A percentile compares a stretch with the other conserved stretches of the same genome.
Conservation (phyloP, 2,329 filamentous ascomycete genomes). For the Cytospora piceae region DNA sequence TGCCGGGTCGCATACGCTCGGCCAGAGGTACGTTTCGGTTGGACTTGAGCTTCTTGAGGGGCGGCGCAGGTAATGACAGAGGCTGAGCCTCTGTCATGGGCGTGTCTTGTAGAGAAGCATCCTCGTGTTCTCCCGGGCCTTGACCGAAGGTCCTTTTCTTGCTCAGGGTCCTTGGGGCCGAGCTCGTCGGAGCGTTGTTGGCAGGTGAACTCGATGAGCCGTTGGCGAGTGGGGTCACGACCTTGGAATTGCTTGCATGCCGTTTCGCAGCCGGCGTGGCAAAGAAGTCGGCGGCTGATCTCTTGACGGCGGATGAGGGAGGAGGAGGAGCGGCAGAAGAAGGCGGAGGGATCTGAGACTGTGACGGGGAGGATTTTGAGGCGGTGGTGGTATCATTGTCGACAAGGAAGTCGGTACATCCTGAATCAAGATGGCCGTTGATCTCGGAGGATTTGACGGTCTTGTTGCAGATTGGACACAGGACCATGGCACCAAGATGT, state of each 20-base stretch:
- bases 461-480: conserved; percentile 81
- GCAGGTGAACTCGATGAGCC: conserved; percentile 31
- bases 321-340: conserved; percentile 1
- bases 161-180: conserved; percentile 39
- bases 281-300: conserved; percentile 63
- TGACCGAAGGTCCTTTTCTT: conserved; percentile 60
- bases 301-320: conserved; percentile 53
- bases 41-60: conserved; percentile 68
- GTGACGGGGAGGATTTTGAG: conserved; percentile 6
- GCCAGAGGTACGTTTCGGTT: conserved; percentile 80
- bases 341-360: conserved; percentile 22
- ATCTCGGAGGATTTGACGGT: conserved; percentile 74
- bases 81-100: conserved; percentile 35
- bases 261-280: conserved; percentile 63
- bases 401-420: conserved; percentile 70
- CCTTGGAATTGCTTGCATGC: conserved; percentile 44
- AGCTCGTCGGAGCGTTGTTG: conserved; percentile 10
- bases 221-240: conserved; percentile 38
- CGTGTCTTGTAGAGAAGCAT: conserved; percentile 32
- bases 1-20: conserved; percentile 88
- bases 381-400: conserved; percentile 45
- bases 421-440: conserved; percentile 89
- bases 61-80: conserved; percentile 39
- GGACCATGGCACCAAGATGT: conserved; percentile 53
- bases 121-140: conserved; percentile 48